Evolutionary conservation across 2,329 filamentous ascomycete genomes (phyloP).

Genomic region (Colletotrichum truncatum): DNA sequence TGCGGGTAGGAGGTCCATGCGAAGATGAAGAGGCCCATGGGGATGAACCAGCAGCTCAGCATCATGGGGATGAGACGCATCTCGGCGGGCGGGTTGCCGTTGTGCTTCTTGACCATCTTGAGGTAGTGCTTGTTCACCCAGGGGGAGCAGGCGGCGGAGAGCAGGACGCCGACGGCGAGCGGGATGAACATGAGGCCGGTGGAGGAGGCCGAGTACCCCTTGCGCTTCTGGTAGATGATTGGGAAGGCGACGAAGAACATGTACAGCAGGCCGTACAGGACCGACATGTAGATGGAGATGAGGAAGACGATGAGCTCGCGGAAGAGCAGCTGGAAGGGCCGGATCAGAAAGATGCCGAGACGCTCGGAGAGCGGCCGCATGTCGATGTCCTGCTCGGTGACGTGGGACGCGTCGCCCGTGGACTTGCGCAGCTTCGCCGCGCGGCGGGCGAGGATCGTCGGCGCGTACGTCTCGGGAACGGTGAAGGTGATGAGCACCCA

Average conservation of each 20-base stretch:
- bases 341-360: conserved; percentile 77
- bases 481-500: conserved; percentile 86
- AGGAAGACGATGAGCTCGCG: conserved; percentile 86
- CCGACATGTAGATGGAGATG: conserved; percentile 86
- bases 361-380: conserved; percentile 73
- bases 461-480: conserved; percentile 90
- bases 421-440: conserved; percentile 77
- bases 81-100: conserved; percentile 81
- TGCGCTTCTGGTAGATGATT: conserved; percentile 80
- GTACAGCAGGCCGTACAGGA: conserved; percentile 78
- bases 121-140: conserved; percentile 86
- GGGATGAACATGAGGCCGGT: conserved; percentile 92
- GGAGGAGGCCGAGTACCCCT: conserved; percentile 77
- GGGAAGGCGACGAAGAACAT: conserved; percentile 81
- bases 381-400: conserved; percentile 85
- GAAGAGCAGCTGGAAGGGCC: conserved; percentile 88
- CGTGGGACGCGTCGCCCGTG: conserved; percentile 72
- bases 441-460: conserved; percentile 75
- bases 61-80: conserved; percentile 85
- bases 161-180: conserved; percentile 77
- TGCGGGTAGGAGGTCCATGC: conserved; percentile 70
- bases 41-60: conserved; percentile 77
- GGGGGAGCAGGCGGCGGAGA: conserved; percentile 73
- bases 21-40: conserved; percentile 66
- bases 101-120: conserved; percentile 66